These are phyloP conservation scores for Platanthera guangdongensis DNA, from an alignment of 106 monocot species.

Conservation along the genomic window DNA sequence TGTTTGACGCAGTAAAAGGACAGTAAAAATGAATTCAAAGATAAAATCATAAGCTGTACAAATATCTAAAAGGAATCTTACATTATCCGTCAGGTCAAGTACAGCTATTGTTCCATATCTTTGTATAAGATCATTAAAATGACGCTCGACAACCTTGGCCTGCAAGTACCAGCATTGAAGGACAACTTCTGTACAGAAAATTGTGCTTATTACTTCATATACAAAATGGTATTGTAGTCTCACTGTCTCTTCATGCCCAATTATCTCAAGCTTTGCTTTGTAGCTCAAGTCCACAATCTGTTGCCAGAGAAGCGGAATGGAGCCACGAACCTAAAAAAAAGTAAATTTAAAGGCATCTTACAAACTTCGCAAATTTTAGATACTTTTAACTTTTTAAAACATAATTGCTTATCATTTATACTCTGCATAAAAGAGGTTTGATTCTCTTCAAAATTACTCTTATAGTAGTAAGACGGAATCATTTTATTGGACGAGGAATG, in stretches of 20 bases:
- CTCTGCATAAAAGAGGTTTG: not conserved
- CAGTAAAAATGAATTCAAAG: not conserved
- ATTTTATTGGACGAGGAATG: not conserved
- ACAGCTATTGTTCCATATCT: slow-evolving; percentile 66
- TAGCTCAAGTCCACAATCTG: slow-evolving; percentile 97
- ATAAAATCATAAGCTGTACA: not conserved
- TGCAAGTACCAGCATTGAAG: slow-evolving; percentile 15
- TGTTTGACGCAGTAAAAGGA: not conserved
- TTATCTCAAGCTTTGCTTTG: slow-evolving; percentile 67
- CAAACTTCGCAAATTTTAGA: not conserved
- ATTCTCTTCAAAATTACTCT: not conserved
- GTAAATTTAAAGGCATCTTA: not conserved
- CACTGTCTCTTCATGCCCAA: slow-evolving; percentile 74
- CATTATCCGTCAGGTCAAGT: slow-evolving; percentile 84
- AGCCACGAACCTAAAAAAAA: slow-evolving; percentile 66
- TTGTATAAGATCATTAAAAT: slow-evolving; percentile 76
- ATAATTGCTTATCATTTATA: not conserved
- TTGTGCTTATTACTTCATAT: not conserved
- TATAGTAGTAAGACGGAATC: not conserved
- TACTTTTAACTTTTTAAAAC: not conserved
- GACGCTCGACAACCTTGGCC: slow-evolving; percentile 72
- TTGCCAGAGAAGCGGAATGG: slow-evolving; percentile 95
- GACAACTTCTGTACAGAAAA: not conserved
- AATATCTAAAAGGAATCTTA: slow-evolving; percentile 19
- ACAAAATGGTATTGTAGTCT: slow-evolving; percentile 1